Evolutionary conservation across 805 yeast genomes (phyloP).

Genomic region (Starmerella khaoyaiensis): DNA sequence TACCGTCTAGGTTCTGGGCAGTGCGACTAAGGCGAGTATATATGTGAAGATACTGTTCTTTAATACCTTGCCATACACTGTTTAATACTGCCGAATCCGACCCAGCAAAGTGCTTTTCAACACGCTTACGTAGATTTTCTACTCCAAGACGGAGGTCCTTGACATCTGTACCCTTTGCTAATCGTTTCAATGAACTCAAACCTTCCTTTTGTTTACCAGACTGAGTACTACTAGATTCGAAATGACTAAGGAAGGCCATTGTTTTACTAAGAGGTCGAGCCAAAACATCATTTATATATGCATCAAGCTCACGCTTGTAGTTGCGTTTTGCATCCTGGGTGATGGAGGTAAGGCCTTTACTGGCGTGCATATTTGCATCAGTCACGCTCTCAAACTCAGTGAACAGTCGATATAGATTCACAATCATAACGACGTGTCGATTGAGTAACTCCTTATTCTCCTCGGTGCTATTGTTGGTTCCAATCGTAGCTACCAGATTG

Average conservation of each 20-base stretch:
- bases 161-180: conserved; percentile 44
- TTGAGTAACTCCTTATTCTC: conserved; percentile 31
- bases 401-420: conserved; percentile 42
- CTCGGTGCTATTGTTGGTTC: conserved; percentile 15
- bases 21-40: conserved; percentile 44
- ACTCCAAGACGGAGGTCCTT: conserved; percentile 46
- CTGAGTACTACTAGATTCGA: conserved; percentile 37
- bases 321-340: conserved; percentile 23
- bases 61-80: conserved; percentile 54
- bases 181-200: conserved; percentile 36
- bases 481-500: conserved; percentile 14
- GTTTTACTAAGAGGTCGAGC: conserved; percentile 53
- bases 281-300: conserved; percentile 38
- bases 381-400: conserved; percentile 21
- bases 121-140: conserved; percentile 40
- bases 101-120: conserved; percentile 41
- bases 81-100: conserved; percentile 17
- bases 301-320: conserved; percentile 28
- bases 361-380: background rate
- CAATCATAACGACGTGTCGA: conserved; percentile 36
- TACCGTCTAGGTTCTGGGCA: conserved; percentile 42
- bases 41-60: conserved; percentile 45
- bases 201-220: conserved; percentile 27
- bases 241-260: conserved; percentile 49
- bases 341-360: conserved; percentile 17